Percentiles rank a stretch among this genome's conserved stretches.
Evolutionary conservation across 306 rosid genomes (phyloP).

Genomic region (Inga laurina): DNA sequence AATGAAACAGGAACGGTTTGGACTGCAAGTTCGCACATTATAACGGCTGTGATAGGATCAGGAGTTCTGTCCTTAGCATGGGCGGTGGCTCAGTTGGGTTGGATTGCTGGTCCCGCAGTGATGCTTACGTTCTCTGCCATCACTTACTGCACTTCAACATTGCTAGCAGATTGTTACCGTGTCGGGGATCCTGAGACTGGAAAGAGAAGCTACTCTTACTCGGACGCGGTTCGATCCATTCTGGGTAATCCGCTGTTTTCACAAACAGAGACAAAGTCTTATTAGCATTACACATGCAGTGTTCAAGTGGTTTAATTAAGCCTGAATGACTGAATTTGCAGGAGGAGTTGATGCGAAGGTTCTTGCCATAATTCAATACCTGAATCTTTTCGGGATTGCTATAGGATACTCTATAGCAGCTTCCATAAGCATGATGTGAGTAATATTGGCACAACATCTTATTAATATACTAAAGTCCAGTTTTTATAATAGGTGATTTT

Average conservation of each 20-base stretch:
- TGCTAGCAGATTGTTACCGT: conserved; percentile 56
- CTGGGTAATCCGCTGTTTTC: conserved; percentile 40
- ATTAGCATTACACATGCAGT: background rate
- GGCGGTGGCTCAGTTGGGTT: conserved; percentile 69
- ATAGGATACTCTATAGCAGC: conserved; percentile 71
- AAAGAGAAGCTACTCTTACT: conserved; percentile 57
- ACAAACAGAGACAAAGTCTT: background rate
- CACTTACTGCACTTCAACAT: conserved; percentile 41
- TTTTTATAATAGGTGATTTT: background rate
- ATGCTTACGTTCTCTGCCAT: conserved; percentile 53
- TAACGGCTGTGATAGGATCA: conserved; percentile 67
- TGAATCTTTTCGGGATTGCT: conserved; percentile 50
- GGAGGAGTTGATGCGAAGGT: conserved; percentile 47
- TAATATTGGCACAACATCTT: background rate
- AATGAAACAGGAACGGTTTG: conserved; percentile 51
- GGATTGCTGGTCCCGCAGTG: conserved; percentile 67
- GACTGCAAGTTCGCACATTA: conserved; percentile 67
- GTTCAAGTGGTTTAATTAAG: background rate
- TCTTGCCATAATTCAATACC: conserved; percentile 55
- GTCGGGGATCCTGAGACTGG: conserved; percentile 41
- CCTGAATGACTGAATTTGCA: conserved; percentile 27
- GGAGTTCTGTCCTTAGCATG: conserved; percentile 70
- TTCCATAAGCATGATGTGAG: conserved; percentile 63
- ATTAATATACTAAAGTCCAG: no score
- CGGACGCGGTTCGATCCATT: conserved; percentile 62